phyloP scores from a whole-genome alignment of 495 filamentous ascomycete genomes.

The Penicillium taxi region DNA sequence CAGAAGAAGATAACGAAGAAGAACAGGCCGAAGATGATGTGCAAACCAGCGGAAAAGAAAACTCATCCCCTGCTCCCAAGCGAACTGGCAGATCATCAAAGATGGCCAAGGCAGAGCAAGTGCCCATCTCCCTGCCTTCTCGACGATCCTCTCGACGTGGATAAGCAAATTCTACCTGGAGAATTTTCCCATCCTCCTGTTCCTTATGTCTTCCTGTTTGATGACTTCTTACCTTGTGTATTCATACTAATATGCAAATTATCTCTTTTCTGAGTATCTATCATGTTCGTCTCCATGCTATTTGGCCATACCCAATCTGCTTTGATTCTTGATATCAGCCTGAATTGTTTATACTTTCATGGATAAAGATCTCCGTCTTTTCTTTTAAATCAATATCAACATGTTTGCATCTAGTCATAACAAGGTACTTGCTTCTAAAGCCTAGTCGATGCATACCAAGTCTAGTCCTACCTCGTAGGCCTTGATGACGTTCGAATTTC shows the following conservation, averaged over 20 bases:
- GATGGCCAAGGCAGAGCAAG: constrained; percentile 10
- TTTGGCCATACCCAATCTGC: constrained; percentile 33
- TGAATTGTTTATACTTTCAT: constrained; percentile 1
- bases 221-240: constrained; percentile 4
- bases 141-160: constrained; percentile 34
- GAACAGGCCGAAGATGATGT: constrained; percentile 16
- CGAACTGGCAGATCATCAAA: constrained; percentile 3
- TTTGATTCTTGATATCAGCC: constrained; percentile 12
- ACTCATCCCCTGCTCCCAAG: constrained; percentile 20
- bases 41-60: constrained; percentile 16
- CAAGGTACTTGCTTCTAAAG: no score
- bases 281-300: no score
- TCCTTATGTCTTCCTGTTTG: constrained; percentile 1
- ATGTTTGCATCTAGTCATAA: neutral
- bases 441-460: no score
- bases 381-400: neutral
- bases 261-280: no score
- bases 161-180: constrained; percentile 10
- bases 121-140: constrained; percentile 26
- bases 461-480: no score
- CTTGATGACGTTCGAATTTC: no score
- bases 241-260: constrained; percentile 3
- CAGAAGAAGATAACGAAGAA: constrained; percentile 16
- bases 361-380: neutral
- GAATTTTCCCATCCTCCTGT: constrained; percentile 3